Evolutionary conservation across 2,329 filamentous ascomycete species (phyloP), one percentile per base, ranked within the genome.

Genomic region (Alternaria ethzedia): DNA sequence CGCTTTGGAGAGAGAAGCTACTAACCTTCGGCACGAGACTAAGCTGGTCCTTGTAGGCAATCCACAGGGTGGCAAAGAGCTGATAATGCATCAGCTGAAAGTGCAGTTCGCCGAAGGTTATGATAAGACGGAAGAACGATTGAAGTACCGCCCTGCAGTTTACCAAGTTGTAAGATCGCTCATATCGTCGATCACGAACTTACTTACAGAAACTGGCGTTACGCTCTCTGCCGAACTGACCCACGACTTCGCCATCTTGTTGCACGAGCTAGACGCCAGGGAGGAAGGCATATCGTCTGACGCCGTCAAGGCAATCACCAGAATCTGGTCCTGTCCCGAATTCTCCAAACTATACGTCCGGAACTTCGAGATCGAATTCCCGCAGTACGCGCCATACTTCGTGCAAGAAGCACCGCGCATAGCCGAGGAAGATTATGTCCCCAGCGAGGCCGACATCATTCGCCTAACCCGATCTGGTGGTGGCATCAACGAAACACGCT

Each of bases 281-380:
- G 67, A 70, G 52, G 65, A 72, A 12, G 57, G 54, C 41, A 72
- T 78, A 41, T 75, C 71, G 3, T 65, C 66, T 15, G 72, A 69
- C 26, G 75, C 73, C 17, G 73, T 73, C 21, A 66, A 70, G 36
- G 75, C 77, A 6, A 63, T 78, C 20, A 54, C 64, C 28, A 67
- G 64, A 17, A 66, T 79, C 55, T 79, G 77, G 77, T 25, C 68
- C 15, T 75, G 75, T 51, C 57, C 68, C 7, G 60, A 72, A 15
- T 79, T 79, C 65, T 75, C 75, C n/a, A 70, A 70, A 10, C 58
- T 78, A 23, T 79, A 73, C 54, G 63, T 76, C 36, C 69, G 72
- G 26, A 79, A 79, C 54, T 77, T 78, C 21, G 77, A 79, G 58
- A 79, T 79, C 54, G 75, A 75, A 26, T 79, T 79, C 50, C 77